phyloP scores from a whole-genome alignment of 768 basidiomycete species.

The Amanita polypyramis region DNA sequence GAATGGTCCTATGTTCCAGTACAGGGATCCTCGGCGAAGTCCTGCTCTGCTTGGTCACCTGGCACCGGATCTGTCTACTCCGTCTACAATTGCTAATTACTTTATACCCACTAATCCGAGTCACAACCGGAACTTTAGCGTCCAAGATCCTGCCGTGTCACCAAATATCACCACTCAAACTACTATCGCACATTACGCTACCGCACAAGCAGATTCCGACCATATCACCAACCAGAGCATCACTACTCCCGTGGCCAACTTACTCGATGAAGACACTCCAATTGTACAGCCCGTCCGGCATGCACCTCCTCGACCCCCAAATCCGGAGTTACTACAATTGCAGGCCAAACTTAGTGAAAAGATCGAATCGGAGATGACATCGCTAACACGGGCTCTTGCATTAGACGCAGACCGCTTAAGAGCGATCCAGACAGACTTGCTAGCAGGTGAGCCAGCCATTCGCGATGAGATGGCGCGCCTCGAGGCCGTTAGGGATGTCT shows the following conservation, averaged over 20 bases:
- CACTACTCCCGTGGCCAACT: slow-evolving; percentile 30
- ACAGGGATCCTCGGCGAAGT: neutral
- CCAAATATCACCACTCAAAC: neutral
- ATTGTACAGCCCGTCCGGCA: slow-evolving; percentile 19
- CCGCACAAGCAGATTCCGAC: neutral
- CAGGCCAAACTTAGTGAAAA: slow-evolving; percentile 72
- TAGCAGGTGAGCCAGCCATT: slow-evolving; percentile 87
- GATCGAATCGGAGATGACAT: slow-evolving; percentile 58
- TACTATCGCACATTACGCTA: neutral
- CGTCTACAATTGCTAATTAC: neutral
- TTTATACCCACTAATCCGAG: neutral
- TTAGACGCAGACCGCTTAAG: slow-evolving; percentile 68
- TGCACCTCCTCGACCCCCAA: slow-evolving; percentile 70
- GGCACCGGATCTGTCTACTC: neutral
- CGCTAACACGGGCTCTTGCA: slow-evolving; percentile 53
- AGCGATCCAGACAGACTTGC: slow-evolving; percentile 75
- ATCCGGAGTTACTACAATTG: slow-evolving; percentile 79
- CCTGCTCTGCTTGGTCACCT: neutral
- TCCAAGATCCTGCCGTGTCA: neutral
- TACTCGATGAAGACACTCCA: slow-evolving; percentile 51
- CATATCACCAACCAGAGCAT: slow-evolving; percentile 7
- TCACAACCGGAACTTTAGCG: neutral
- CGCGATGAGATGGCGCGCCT: slow-evolving; percentile 93
- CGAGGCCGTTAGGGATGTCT: slow-evolving; percentile 89
- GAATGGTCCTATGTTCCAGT: neutral